These are phyloP conservation scores for Cinnamomum chago DNA, from an alignment of 164 flowering plant genomes.

Conservation along the genomic window DNA sequence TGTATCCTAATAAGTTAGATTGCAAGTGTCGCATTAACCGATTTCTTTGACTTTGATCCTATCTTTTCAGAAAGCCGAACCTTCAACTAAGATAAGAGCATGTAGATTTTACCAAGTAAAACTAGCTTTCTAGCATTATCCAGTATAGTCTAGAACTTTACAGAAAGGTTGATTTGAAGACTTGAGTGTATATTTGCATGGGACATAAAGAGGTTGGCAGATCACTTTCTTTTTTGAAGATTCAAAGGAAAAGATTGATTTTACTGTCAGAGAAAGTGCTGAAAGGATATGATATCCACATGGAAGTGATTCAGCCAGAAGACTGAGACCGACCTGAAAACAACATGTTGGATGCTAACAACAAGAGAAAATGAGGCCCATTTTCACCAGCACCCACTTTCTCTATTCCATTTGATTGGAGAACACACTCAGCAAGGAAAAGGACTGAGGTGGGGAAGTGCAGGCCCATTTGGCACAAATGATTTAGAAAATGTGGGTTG, in stretches of 20 bases:
- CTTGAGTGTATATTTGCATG: not conserved
- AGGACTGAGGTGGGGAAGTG: too few species aligned
- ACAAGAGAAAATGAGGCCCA: not conserved
- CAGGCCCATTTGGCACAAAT: not conserved
- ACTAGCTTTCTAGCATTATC: not conserved
- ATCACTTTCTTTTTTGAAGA: not conserved
- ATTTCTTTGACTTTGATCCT: too few species aligned
- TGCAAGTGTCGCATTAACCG: not conserved
- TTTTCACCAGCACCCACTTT: conserved; percentile 4
- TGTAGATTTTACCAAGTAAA: not conserved
- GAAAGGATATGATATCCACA: conserved; percentile 7
- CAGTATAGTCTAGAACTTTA: not conserved
- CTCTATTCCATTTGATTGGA: not conserved
- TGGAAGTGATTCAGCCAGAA: conserved; percentile 14
- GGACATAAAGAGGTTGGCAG: not conserved
- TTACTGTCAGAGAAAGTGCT: not conserved
- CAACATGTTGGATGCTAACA: not conserved
- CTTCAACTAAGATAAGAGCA: too few species aligned
- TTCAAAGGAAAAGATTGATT: not conserved
- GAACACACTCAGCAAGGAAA: not conserved
- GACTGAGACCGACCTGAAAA: not conserved
- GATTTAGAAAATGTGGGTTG: not conserved
- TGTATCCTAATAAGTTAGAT: too few species aligned
- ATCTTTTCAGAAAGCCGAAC: too few species aligned
- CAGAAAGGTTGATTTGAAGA: not conserved